Percentiles rank a stretch among this genome's conserved stretches.
These are phyloP conservation scores for Trametes polyzona DNA, from an alignment of 1,284 basidiomycete genomes.

Conservation along the genomic window DNA sequence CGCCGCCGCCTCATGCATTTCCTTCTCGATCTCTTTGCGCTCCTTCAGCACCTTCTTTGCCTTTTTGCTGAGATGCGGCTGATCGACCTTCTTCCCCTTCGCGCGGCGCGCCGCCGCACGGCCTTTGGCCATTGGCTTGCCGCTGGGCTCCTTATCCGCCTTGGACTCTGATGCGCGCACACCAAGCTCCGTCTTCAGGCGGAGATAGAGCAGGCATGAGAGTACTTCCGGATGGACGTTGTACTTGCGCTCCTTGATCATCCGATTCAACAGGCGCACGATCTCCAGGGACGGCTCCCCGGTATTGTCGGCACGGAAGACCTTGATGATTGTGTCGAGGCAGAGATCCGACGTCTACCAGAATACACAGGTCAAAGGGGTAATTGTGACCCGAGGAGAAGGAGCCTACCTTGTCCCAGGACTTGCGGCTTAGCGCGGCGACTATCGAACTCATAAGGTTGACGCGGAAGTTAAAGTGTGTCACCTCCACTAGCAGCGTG, in stretches of 20 bases:
- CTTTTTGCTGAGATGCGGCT: constrained; percentile 88
- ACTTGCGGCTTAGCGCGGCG: constrained; percentile 80
- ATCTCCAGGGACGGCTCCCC: constrained; percentile 86
- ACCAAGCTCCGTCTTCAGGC: constrained; percentile 87
- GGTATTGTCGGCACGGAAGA: constrained; percentile 82
- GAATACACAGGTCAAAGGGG: constrained; percentile 2
- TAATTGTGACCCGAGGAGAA: constrained; percentile 7
- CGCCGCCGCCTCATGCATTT: constrained; percentile 93
- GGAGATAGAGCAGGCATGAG: constrained; percentile 83
- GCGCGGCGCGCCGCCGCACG: constrained; percentile 51
- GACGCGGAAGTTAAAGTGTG: constrained; percentile 97
- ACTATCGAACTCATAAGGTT: constrained; percentile 93
- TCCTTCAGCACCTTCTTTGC: constrained; percentile 81
- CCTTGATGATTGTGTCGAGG: constrained; percentile 75
- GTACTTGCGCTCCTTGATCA: constrained; percentile 95
- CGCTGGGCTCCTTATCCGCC: constrained; percentile 55
- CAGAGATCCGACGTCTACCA: constrained; percentile 79
- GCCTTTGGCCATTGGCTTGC: constrained; percentile 48
- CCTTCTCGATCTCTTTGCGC: constrained; percentile 83
- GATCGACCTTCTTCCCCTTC: constrained; percentile 65
- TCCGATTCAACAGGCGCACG: constrained; percentile 91
- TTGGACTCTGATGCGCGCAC: constrained; percentile 74
- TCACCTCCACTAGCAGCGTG: constrained; percentile 79
- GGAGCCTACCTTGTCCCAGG: constrained; percentile 80
- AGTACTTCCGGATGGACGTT: constrained; percentile 90